Evolutionary conservation across 2,329 filamentous ascomycete species (phyloP).

Genomic region (Scopulariopsis brevicaulis): DNA sequence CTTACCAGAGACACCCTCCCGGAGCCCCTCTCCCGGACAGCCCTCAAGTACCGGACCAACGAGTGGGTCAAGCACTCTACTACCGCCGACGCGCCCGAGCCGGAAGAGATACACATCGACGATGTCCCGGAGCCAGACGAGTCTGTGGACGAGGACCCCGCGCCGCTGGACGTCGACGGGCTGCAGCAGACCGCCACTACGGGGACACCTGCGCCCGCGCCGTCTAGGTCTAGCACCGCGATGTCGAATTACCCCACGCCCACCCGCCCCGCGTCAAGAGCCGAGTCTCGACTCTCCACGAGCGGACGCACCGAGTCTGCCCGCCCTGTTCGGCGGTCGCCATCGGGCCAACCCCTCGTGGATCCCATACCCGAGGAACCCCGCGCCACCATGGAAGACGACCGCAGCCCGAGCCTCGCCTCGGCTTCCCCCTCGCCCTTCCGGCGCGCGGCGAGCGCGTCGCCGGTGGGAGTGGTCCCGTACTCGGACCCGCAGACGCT

Average conservation of each 20-base stretch:
- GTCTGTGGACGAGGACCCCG: constrained; percentile 32
- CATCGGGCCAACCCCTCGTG: background rate
- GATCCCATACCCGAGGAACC: constrained; percentile 33
- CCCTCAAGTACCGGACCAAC: constrained; percentile 78
- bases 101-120: constrained; percentile 46
- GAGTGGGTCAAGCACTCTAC: constrained; percentile 92
- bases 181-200: constrained; percentile 52
- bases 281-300: background rate
- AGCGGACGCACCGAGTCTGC: background rate
- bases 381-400: background rate
- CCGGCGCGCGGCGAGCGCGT: constrained; percentile 15
- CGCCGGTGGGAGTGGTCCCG: constrained; percentile 31
- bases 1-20: constrained; percentile 55
- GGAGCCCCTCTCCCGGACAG: constrained; percentile 61
- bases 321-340: background rate
- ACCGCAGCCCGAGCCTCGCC: background rate
- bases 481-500: constrained; percentile 42
- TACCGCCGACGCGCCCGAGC: constrained; percentile 60
- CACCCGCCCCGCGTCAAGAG: background rate
- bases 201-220: constrained; percentile 27
- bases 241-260: background rate
- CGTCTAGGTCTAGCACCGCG: background rate
- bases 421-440: constrained; percentile 12
- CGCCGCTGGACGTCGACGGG: constrained; percentile 51
- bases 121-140: constrained; percentile 18